A percentile compares a stretch with the other conserved stretches of the same genome.
These are phyloP conservation scores for Wilcoxina mikolae DNA, from an alignment of 495 filamentous ascomycete genomes.

Conservation along the genomic window DNA sequence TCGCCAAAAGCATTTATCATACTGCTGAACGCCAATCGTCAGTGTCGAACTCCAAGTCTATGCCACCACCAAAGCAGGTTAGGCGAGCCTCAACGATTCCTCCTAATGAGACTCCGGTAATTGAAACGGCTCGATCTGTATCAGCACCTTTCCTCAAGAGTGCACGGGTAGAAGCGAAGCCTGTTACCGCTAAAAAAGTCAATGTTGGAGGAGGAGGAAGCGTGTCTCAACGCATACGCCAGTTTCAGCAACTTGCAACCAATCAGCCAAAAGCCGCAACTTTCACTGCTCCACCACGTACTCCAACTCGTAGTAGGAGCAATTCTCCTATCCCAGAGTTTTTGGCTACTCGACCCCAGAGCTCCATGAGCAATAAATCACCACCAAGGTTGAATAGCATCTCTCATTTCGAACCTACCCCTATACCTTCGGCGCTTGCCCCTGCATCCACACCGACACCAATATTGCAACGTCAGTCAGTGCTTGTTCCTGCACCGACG, in stretches of 20 bases:
- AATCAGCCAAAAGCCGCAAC: conserved; percentile 5
- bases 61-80: conserved; percentile 13
- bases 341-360: background rate
- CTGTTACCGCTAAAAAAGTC: conserved; percentile 15
- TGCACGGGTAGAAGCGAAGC: conserved; percentile 9
- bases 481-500: background rate
- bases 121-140: conserved; percentile 24
- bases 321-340: conserved; percentile 20
- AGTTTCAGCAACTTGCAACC: conserved; percentile 19
- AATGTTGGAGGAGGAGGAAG: conserved; percentile 23
- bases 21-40: conserved; percentile 8
- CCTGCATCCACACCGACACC: background rate
- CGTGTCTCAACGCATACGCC: conserved; percentile 26
- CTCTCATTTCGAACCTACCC: background rate
- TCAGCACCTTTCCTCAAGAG: conserved; percentile 27
- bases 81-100: conserved; percentile 14
- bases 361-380: conserved; percentile 4
- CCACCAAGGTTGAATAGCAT: conserved; percentile 1
- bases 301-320: conserved; percentile 13
- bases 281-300: conserved; percentile 7
- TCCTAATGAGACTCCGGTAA: conserved; percentile 7
- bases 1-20: conserved; percentile 14
- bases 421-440: background rate
- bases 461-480: background rate
- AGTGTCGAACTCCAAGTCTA: background rate